Conservation (phyloP, 208 protist species). For the Naegleria lovaniensis region DNA sequence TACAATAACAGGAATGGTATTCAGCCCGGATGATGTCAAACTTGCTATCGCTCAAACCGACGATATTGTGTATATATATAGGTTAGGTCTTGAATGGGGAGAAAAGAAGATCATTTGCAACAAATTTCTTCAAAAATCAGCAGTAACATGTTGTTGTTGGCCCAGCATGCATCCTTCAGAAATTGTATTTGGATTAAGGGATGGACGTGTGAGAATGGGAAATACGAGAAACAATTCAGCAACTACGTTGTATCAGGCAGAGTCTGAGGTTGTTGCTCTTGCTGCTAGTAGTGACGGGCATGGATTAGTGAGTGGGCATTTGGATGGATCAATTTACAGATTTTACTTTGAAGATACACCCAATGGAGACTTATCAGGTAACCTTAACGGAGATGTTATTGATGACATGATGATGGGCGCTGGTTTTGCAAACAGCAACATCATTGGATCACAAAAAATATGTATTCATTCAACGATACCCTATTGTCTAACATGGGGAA, state of each 20-base stretch:
- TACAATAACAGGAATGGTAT: slow-evolving; percentile 77
- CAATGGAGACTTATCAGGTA: slow-evolving; percentile 47
- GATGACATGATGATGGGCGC: slow-evolving; percentile 37
- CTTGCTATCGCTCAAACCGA: slow-evolving; percentile 92
- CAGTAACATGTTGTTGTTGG: slow-evolving; percentile 85
- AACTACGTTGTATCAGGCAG: slow-evolving; percentile 78
- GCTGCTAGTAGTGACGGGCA: slow-evolving; percentile 61
- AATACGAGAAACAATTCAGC: slow-evolving; percentile 85
- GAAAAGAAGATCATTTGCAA: slow-evolving; percentile 95
- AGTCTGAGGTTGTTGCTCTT: slow-evolving; percentile 75
- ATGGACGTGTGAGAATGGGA: slow-evolving; percentile 87
- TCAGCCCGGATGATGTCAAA: slow-evolving; percentile 86
- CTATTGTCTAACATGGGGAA: slow-evolving; percentile 80
- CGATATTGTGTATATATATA: slow-evolving; percentile 91
- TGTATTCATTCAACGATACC: slow-evolving; percentile 72
- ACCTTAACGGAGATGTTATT: slow-evolving; percentile 28
- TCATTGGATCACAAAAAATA: slow-evolving; percentile 51
- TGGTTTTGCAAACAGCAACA: not conserved
- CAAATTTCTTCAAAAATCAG: slow-evolving; percentile 78
- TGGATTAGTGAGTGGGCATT: slow-evolving; percentile 76
- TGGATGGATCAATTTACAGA: slow-evolving; percentile 77
- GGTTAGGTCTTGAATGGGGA: slow-evolving; percentile 88
- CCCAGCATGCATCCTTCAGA: slow-evolving; percentile 68
- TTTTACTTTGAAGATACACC: slow-evolving; percentile 78
- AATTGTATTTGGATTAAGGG: slow-evolving; percentile 80